Evolutionary conservation across 306 rosid species (phyloP).

Genomic region (Canavalia gladiata): DNA sequence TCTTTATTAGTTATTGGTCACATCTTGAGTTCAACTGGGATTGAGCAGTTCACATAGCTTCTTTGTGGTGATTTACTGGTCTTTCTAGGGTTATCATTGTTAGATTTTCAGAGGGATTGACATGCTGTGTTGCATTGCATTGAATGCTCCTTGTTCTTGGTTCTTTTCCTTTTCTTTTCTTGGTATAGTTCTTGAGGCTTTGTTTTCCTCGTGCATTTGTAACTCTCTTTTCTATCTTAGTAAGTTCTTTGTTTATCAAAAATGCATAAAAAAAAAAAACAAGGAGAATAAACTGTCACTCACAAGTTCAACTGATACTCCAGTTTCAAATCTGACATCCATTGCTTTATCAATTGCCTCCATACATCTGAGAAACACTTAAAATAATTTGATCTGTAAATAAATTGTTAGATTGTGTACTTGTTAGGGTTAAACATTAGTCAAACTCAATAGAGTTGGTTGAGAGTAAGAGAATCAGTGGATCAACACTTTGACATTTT

Average conservation of each 20-base stretch:
- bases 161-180: not conserved
- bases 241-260: too few species aligned
- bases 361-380: not conserved
- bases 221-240: not conserved
- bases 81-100: not conserved
- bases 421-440: not conserved
- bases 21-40: not conserved
- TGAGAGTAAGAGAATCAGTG: not conserved
- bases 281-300: not conserved
- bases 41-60: not conserved
- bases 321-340: not conserved
- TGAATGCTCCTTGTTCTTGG: too few species aligned
- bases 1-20: not conserved
- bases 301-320: not conserved
- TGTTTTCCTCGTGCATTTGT: not conserved
- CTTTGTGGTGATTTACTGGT: not conserved
- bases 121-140: not conserved
- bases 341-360: not conserved
- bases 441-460: not conserved
- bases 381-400: slow-evolving; percentile 5
- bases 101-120: not conserved
- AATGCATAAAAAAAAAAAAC: too few species aligned
- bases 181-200: not conserved
- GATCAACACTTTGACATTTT: not conserved
- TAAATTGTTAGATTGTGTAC: not conserved